phyloP scores from a whole-genome alignment of 208 protist species.

The Leishmania martiniquensis region DNA sequence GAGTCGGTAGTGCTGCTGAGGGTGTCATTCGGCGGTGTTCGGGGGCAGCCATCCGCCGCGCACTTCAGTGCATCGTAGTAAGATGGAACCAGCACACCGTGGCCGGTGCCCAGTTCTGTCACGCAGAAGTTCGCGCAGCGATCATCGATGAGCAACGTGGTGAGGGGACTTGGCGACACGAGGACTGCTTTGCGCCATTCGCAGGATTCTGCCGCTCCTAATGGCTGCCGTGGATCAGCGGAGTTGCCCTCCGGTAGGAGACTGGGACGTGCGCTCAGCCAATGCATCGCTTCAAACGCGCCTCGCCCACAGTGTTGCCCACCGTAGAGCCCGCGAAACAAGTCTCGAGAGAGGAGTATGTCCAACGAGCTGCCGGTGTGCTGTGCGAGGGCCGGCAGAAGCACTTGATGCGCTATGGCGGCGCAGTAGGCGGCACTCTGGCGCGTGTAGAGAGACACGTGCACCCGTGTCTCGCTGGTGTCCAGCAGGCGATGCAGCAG shows the following conservation, averaged over 20 bases:
- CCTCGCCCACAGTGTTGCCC: constrained; percentile 15
- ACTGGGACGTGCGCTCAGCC: background rate
- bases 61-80: constrained; percentile 21
- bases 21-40: background rate
- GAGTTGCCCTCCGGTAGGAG: background rate
- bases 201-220: background rate
- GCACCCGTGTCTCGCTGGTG: constrained; percentile 30
- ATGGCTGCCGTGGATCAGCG: background rate
- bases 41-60: constrained; percentile 12
- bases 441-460: constrained; percentile 49
- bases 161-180: constrained; percentile 33
- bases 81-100: constrained; percentile 40
- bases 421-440: constrained; percentile 40
- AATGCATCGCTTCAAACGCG: background rate
- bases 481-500: constrained; percentile 28
- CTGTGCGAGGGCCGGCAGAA: constrained; percentile 21
- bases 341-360: background rate
- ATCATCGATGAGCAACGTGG: constrained; percentile 67
- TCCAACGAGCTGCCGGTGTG: background rate
- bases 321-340: constrained; percentile 8
- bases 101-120: constrained; percentile 44
- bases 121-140: constrained; percentile 39
- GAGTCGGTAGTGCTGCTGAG: background rate
- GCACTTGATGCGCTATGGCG: constrained; percentile 32
- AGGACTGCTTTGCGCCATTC: constrained; percentile 43